Conservation (phyloP, 1,139 yeast genomes). For the Nematodospora anomalae region DNA sequence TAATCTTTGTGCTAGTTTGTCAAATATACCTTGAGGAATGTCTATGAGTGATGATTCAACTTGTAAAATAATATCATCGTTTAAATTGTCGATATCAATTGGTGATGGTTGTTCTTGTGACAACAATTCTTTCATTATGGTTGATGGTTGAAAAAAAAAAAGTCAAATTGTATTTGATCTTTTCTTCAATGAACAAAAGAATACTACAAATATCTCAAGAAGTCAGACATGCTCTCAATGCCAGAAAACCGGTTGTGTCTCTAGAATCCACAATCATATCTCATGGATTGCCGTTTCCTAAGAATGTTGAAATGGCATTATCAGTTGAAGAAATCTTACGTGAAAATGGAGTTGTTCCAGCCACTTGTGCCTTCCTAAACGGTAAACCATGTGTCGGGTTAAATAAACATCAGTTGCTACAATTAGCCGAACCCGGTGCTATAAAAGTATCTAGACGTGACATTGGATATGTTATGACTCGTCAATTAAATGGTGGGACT, state of each 20-base stretch:
- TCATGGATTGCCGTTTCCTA: conserved; percentile 86
- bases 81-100: too few relatives aligned
- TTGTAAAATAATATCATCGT: too few relatives aligned
- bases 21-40: too few relatives aligned
- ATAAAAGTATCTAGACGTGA: conserved; percentile 80
- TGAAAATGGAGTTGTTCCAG: conserved; percentile 71
- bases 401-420: conserved; percentile 42
- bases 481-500: conserved; percentile 73
- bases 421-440: conserved; percentile 49
- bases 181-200: background rate
- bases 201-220: conserved; percentile 47
- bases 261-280: conserved; percentile 86
- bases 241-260: conserved; percentile 66
- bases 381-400: conserved; percentile 78
- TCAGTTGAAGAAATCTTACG: conserved; percentile 65
- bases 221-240: conserved; percentile 57
- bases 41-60: too few relatives aligned
- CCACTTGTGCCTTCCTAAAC: conserved; percentile 75
- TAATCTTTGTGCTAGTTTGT: background rate
- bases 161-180: too few relatives aligned
- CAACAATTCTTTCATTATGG: too few relatives aligned
- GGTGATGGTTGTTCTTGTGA: too few relatives aligned
- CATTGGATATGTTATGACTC: conserved; percentile 70
- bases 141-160: background rate
- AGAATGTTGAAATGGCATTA: conserved; percentile 69